Base-by-base conservation (phyloP, 345 rosid species). In the Eucalyptus viminalis region DNA sequence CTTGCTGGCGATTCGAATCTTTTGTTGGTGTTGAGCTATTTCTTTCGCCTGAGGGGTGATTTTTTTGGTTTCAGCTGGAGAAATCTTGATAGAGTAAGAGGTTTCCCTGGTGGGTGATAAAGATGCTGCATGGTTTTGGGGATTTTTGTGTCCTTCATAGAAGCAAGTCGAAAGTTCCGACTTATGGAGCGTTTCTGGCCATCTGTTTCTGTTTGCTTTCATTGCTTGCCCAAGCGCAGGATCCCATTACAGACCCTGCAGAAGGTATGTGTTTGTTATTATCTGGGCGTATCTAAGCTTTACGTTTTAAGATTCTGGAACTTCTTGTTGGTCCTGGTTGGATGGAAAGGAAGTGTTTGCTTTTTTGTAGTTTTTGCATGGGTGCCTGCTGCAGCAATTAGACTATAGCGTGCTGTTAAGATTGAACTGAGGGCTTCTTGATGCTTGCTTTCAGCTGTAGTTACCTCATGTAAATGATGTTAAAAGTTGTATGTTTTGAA, bases 181-280 rank as follows among this genome's bases (percentile, higher is more conserved):
- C 49, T 4, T 60, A 88, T 90, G 92, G 89, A 88, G 92, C 89
- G 88, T 76, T 89, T 86, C 87, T 93, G 90, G 86, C 92, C 58
- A 40, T 92, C 87, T 93, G 92, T 31, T 62, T 95, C 11, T 94
- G 87, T 80, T 95, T 89, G 81, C 93, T 92, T 81, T 90, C 95
- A 60, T 50, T 88, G 53, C 91, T 90, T 85, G 88, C 91, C 88
- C 90, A 89, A 87, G 96, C 97, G 81, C 94, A 94, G 87, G 67
- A 25, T 86, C 0, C 8, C 62, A 90, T 94, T 87, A 97, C 99
- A 24, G 90, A 94, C 87, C 98, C 97, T 49, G 89, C 19, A 4
- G 98, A 97, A 96, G 99, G 99, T 95, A 58, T 76, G 45, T 72
- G 11, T 34, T 19, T 72, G 88, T 62, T 90, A 22, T 62, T 90